A percentile compares a stretch with the other conserved stretches of the same genome.
Conservation (phyloP, 2,329 filamentous ascomycete species). For the Nigrospora oryzae region DNA sequence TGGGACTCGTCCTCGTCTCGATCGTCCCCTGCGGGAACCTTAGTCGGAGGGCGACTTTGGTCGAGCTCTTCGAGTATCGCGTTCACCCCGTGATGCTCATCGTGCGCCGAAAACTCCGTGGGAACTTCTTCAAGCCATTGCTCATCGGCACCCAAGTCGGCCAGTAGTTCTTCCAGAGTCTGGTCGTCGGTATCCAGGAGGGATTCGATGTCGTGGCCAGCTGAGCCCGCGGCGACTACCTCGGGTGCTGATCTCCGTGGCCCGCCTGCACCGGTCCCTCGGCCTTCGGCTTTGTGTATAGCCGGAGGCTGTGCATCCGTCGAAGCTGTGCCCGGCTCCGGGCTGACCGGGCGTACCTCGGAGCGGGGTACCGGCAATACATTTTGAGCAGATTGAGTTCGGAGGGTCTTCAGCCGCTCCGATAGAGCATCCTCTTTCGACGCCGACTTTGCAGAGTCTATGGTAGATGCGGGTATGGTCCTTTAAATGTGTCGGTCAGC, state of each 20-base stretch:
- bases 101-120: slow-evolving; percentile 14
- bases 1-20: slow-evolving; percentile 3
- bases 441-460: slow-evolving; percentile 31
- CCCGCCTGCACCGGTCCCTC: too few relatives aligned
- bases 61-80: slow-evolving; percentile 22
- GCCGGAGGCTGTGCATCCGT: slow-evolving; percentile 8
- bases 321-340: neutral
- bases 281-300: neutral
- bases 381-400: slow-evolving; percentile 13
- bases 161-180: slow-evolving; percentile 42
- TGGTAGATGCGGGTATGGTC: slow-evolving; percentile 19
- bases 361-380: too few relatives aligned
- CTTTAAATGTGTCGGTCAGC: slow-evolving; percentile 5
- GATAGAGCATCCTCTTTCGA: slow-evolving; percentile 43
- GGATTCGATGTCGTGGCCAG: slow-evolving; percentile 23
- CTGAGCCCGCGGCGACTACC: neutral
- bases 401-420: slow-evolving; percentile 41
- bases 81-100: slow-evolving; percentile 21
- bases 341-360: too few relatives aligned
- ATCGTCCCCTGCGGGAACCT: too few relatives aligned
- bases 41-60: slow-evolving; percentile 4
- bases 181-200: slow-evolving; percentile 41
- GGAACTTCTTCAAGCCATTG: slow-evolving; percentile 21
- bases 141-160: slow-evolving; percentile 27
- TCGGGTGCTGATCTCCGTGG: slow-evolving; percentile 1